phyloP scores from a whole-genome alignment of 176 grass and related monocot species.

The Carex myosuroides region DNA sequence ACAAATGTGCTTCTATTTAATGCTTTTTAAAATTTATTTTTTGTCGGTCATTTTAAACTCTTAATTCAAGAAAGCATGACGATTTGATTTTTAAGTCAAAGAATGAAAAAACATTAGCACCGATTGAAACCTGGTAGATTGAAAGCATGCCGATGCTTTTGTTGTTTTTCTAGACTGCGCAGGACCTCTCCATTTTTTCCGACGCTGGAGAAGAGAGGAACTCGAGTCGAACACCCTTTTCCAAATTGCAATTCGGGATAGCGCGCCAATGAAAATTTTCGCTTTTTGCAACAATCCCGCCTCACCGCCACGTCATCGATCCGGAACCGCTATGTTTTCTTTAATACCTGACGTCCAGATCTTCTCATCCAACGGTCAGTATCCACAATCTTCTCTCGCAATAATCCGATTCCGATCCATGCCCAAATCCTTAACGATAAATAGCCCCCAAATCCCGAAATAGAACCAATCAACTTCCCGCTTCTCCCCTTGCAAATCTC shows the following conservation, averaged over 20 bases:
- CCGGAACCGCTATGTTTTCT: background rate
- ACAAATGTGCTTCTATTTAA: too few relatives aligned
- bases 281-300: conserved; percentile 16
- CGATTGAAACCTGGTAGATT: too few relatives aligned
- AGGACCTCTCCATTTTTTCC: too few relatives aligned
- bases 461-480: background rate
- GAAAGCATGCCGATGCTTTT: too few relatives aligned
- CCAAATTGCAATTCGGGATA: background rate
- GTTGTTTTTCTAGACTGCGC: too few relatives aligned
- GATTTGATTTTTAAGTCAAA: too few relatives aligned
- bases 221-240: too few relatives aligned
- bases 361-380: conserved; percentile 23
- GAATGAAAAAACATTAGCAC: too few relatives aligned
- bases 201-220: too few relatives aligned
- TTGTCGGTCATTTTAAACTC: too few relatives aligned
- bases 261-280: background rate
- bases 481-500: background rate
- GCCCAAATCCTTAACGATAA: background rate
- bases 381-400: background rate
- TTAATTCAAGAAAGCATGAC: too few relatives aligned
- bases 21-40: too few relatives aligned
- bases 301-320: conserved; percentile 36
- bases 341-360: conserved; percentile 10
- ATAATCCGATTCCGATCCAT: background rate
- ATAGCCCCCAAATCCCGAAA: background rate